Evolutionary conservation across 1,284 basidiomycete species (phyloP), one percentile per base, ranked within the genome.

Genomic region (Stygiomarasmius scandens): DNA sequence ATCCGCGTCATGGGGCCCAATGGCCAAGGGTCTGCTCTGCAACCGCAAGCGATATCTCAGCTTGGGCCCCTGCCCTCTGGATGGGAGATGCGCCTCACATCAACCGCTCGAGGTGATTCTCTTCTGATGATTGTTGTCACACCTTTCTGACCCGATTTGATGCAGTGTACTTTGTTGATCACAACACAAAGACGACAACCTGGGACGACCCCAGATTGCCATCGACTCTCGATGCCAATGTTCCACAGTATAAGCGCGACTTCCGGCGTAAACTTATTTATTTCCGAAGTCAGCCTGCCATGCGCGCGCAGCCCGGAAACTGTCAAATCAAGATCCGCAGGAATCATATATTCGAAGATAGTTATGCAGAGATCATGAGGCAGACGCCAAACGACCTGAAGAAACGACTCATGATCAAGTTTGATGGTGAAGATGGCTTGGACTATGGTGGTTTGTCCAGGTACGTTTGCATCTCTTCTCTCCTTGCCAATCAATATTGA

Each of bases 31-130:
- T 76, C 92, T 27, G 85, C 88, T 32, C 79, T 89, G 25, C 92
- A 95, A 71, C 92, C 91, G 16, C 93, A 95, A 71, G 88, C 93
- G 20, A 93, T 96, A 55, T 90, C 89, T 22, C 93, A 96, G 68
- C 86, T 97, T 24, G 95, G 95, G 5, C 94, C 95, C 23, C 77
- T 98, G 45, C 95, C 95, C 1, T 92, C 90, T 56, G 95, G 95
- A 49, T 98, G 95, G 95, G 95, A 98, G 74, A 97, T 97, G 95
- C 90, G 95, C 58, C 86, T 98, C 56, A 97, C 95, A 1, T 89
- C 91, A 1, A 96, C 94, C 1, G 93, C 94, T 1, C 85, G 95
- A 49, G 38, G 38, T 41, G n/a, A 41, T 5, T 4, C 11, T n/a
- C 11, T 41, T 41, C 4, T 19, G 14, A 41, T 19, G 11, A 4